Evolutionary conservation across 768 basidiomycete species (phyloP), one percentile per base, ranked within the genome.

Genomic region (Mycena rosella): DNA sequence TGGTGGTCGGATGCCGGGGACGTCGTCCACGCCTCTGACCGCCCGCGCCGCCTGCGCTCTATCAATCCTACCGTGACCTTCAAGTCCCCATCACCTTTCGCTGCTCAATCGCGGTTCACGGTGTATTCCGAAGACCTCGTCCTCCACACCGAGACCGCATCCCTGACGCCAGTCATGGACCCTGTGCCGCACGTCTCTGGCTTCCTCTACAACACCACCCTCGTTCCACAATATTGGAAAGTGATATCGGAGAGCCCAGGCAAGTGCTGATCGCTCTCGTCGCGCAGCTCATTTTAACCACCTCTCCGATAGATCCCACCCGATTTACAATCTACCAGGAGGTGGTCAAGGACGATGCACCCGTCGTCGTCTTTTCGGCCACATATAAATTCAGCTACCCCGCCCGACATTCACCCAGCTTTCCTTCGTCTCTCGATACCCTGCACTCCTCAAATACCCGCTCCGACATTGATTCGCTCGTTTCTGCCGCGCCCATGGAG

Each of bases 1-100:
- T 9, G 66, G 65, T 58, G 72, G 72, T 57, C 54, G 67, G 67
- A 54, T 56, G 54, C 32, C 20, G 59, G 65, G 67, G 77, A 78
- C 30, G 70, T 79, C 60, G 68, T 82, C 22, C 79, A 79, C 58
- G 78, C 81, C 11, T 82, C 84, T 22, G 79, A 80, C 59, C 77
- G 81, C 40, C 82, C 88, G 44, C 89, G 90, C 36, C 84, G 82
- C 26, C 79, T 93, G 59, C 79, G 78, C 14, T 78, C 83, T 48
- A 91, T 93, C 69, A 89, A 93, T 72, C 89, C 91, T 0, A 88
- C 88, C 2, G 83, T 93, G 29, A 89, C 91, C 22, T 88, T 93
- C 69, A 74, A 86, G 34, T 86, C 90, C 5, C 83, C 77, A 3
- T 77, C 82, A 2, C 72, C 80, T 5, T 79, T 90, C 36, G 74